Evolutionary conservation across 129 eudicot genomes (phyloP).

Genomic region (Kitagawia praeruptora): DNA sequence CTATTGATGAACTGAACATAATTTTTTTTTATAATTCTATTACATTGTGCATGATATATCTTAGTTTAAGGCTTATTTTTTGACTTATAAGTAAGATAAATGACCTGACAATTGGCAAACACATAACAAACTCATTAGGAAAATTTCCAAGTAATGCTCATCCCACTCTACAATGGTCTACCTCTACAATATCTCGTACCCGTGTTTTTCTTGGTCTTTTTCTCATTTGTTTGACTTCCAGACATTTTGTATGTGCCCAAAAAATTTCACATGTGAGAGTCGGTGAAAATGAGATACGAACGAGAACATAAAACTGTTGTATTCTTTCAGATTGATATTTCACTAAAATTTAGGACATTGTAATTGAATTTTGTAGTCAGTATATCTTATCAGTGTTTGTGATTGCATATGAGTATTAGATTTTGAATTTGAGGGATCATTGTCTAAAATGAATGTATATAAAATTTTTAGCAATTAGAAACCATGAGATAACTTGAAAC

Average conservation of each 20-base stretch:
- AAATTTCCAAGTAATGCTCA: background rate
- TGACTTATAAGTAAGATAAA: background rate
- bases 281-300: background rate
- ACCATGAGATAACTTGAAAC: background rate
- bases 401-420: background rate
- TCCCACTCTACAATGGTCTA: background rate
- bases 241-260: background rate
- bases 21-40: background rate
- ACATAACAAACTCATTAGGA: too few relatives aligned
- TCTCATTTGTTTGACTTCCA: background rate
- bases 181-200: background rate
- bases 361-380: background rate
- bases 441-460: background rate
- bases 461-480: background rate
- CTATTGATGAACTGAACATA: background rate
- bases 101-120: background rate
- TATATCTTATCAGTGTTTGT: background rate
- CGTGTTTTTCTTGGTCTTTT: background rate
- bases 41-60: background rate
- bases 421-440: conserved; percentile 1
- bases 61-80: background rate
- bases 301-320: background rate
- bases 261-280: background rate
- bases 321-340: background rate
- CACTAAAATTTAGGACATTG: background rate